Base-by-base conservation (phyloP, 129 eudicot species). In the Apium graveolens region DNA sequence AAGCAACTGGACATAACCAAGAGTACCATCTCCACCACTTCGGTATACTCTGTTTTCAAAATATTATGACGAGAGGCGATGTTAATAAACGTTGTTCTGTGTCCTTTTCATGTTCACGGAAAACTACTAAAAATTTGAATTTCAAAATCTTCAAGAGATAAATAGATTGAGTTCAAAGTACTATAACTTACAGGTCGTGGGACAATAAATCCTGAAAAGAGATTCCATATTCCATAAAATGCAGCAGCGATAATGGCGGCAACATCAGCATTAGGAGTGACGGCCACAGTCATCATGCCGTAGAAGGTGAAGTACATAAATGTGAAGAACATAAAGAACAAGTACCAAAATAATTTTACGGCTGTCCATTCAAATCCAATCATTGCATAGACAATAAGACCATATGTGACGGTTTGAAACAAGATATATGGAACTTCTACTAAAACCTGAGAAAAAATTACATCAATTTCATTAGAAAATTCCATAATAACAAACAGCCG, bases 301-400 rank as follows among this genome's bases (percentile, higher is more conserved):
- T 35, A 70, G 46, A 37, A 26, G 74, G 74, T 70, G 74, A 34
- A 70, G 74, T 70, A 70, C 27, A 37, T 7, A 7, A 70, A 70
- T 70, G 74, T 70, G 74, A 70, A 70, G 13, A 70, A 70, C 74
- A 37, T 70, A 44, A 70, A 70, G 74, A 70, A 70, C 74, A 37
- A 70, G 45, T 70, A 70, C 74, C 74, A 37, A 70, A 70, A 37
- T n/a, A 70, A 37, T 37, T 70, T 70, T 34, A 29, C 74, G 9
- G 43, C 74, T 17, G 43, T 70, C 74, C 74, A 70, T 1, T 70
- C 16, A 37, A 34, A 70, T 70, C 74, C 74, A 37, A 70, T 34
- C 74, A 70, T 70, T 16, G 74, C 74, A 37, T 70, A 70, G 4
- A 34, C 74, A 37, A 70, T 37, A 70, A 34, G 44, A 37, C 74